Evolutionary conservation across 2,329 filamentous ascomycete genomes (phyloP).

Genomic region (Trichoderma gracile): DNA sequence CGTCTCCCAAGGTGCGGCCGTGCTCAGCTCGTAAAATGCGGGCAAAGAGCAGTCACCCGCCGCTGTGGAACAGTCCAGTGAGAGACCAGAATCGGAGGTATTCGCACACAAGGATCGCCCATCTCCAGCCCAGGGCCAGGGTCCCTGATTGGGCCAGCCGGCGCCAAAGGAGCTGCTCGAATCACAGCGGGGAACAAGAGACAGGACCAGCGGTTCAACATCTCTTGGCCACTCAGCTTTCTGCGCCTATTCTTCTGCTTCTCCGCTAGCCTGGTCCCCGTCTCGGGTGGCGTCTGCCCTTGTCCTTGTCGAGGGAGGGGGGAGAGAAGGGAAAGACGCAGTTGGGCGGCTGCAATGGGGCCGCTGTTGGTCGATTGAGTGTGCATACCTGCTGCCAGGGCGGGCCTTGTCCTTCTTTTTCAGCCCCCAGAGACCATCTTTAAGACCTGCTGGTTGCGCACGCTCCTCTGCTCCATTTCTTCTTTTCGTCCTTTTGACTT

Average conservation of each 20-base stretch:
- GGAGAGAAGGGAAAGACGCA: neutral
- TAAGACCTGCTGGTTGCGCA: slow-evolving; percentile 17
- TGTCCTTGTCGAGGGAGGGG: slow-evolving; percentile 14
- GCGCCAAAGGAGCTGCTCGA: slow-evolving; percentile 28
- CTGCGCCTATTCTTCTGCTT: neutral
- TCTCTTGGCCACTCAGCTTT: slow-evolving; percentile 2
- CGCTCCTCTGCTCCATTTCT: slow-evolving; percentile 1
- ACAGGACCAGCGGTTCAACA: neutral
- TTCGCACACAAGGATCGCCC: slow-evolving; percentile 3
- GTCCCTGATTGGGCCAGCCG: slow-evolving; percentile 35
- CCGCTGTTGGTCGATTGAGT: slow-evolving; percentile 4
- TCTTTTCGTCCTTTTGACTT: neutral
- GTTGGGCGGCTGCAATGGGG: slow-evolving; percentile 32
- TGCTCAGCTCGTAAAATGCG: neutral
- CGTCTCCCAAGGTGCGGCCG: neutral
- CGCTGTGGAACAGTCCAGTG: slow-evolving; percentile 10
- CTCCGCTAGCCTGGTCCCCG: slow-evolving; percentile 13
- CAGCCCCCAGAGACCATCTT: slow-evolving; percentile 20
- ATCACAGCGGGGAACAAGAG: slow-evolving; percentile 33
- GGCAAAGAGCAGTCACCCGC: neutral
- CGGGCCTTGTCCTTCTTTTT: slow-evolving; percentile 7
- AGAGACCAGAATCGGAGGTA: slow-evolving; percentile 1
- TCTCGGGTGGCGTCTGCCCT: slow-evolving; percentile 21
- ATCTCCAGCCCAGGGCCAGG: slow-evolving; percentile 20
- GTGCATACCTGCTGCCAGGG: neutral